Evolutionary conservation across 176 grass and related monocot species (phyloP).

Genomic region (Bromus sterilis): DNA sequence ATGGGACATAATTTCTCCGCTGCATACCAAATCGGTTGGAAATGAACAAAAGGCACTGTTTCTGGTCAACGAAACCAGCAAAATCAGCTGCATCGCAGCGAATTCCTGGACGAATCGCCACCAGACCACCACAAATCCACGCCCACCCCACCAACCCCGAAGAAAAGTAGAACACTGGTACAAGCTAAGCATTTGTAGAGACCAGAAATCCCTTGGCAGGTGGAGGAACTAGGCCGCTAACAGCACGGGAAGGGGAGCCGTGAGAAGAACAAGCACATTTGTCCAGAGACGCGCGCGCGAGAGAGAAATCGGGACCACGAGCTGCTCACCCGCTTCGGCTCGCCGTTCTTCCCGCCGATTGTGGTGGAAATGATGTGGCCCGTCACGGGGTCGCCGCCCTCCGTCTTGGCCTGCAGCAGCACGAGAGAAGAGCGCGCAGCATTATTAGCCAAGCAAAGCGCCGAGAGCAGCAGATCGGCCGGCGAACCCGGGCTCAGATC

Average conservation of each 20-base stretch:
- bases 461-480: constrained; percentile 5
- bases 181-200: background rate
- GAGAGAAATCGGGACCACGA: background rate
- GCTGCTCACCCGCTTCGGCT: constrained; percentile 77
- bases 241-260: background rate
- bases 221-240: background rate
- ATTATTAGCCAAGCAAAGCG: constrained; percentile 19
- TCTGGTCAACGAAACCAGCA: background rate
- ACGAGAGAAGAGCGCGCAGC: background rate
- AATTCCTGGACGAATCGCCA: background rate
- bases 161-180: background rate
- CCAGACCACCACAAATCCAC: background rate
- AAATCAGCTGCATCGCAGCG: background rate
- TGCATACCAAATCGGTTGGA: background rate
- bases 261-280: constrained; percentile 9
- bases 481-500: background rate
- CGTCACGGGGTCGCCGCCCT: constrained; percentile 54
- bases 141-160: background rate
- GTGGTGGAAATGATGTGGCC: constrained; percentile 99
- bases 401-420: constrained; percentile 18
- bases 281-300: background rate
- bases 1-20: background rate
- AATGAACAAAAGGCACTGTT: background rate
- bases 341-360: constrained; percentile 98
- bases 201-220: background rate